Conservation (phyloP, 2,329 filamentous ascomycete species). For the Neofusicoccum cordaticola region DNA sequence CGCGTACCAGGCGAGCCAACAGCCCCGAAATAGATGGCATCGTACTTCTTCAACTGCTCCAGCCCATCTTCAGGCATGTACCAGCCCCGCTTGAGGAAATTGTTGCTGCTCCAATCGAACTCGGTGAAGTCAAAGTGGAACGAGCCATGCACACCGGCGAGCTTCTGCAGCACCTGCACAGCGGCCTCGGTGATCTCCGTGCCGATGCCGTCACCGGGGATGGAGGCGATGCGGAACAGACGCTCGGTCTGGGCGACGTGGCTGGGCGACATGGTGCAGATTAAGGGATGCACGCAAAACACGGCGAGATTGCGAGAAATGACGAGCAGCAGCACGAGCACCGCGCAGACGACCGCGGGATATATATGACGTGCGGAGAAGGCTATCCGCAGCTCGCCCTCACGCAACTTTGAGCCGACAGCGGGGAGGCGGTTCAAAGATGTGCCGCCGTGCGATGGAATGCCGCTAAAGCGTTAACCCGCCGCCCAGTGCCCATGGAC, state of each 20-base stretch:
- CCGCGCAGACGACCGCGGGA: background rate
- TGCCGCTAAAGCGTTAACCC: background rate
- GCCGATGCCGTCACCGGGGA: conserved; percentile 64
- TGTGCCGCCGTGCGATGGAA: background rate
- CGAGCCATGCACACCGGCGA: conserved; percentile 42
- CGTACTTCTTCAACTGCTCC: conserved; percentile 49
- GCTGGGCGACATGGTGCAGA: conserved; percentile 12
- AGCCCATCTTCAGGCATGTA: conserved; percentile 54
- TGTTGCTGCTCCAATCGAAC: conserved; percentile 50
- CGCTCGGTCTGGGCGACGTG: conserved; percentile 5
- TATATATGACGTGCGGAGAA: conserved; percentile 10
- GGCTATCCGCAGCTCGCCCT: background rate
- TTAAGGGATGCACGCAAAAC: background rate
- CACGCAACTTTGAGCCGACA: background rate
- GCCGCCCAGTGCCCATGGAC: too few relatives aligned
- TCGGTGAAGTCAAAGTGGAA: conserved; percentile 52
- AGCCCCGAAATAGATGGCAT: conserved; percentile 59
- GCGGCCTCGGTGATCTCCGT: conserved; percentile 61
- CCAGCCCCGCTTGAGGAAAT: conserved; percentile 51
- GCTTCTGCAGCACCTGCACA: conserved; percentile 45
- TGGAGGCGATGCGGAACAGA: conserved; percentile 55
- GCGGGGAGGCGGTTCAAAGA: background rate
- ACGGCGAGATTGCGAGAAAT: background rate
- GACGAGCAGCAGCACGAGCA: background rate
- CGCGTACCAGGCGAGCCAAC: conserved; percentile 54